Base-by-base conservation (phyloP, 257 asterid genomes). In the Handroanthus guayacan region DNA sequence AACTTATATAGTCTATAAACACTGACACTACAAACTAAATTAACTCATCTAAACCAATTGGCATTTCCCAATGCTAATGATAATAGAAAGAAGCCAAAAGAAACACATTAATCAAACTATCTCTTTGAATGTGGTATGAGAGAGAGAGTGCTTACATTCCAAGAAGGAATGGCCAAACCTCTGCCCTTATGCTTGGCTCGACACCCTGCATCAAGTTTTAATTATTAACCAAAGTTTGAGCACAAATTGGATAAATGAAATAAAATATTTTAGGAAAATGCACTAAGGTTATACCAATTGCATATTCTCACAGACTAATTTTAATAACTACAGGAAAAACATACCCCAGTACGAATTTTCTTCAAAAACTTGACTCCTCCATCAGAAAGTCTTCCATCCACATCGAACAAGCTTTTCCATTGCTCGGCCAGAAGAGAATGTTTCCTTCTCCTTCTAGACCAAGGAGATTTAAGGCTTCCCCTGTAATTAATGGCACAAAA, bases 81-180 rank as follows among this genome's bases (percentile, higher is more conserved):
- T 12, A 48, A 62, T 13, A 31, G 43, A 34, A 62, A 57, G 52
- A 39, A 54, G 34, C 66, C 8, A 16, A 17, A 63, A 41, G 11
- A 72, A 57, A 38, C 5, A 78, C 51, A 70, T 20, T 38, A 68
- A 61, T 9, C 51, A 70, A 37, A 62, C 20, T 10, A 39, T 39
- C 55, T 37, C 31, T 50, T 18, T 34, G 66, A 16, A 67, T 18
- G 55, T n/a, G 38, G 44, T 45, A 67, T 60, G 5, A 48, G 61
- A 12, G 56, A 71, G 47, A 67, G 61, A 67, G 78, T 5, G n/a
- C 96, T 85, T 84, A 88, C 97, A 91, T 81, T 81, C 97, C 93
- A 64, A 94, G 96, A 82, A 94, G 98, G 86, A 90, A 91, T 13
- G 98, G 97, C 98, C 98, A 91, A 73, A 90, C 97, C 87, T 94